Conservation (phyloP, 768 basidiomycete species). For the Mycena haematopus region DNA sequence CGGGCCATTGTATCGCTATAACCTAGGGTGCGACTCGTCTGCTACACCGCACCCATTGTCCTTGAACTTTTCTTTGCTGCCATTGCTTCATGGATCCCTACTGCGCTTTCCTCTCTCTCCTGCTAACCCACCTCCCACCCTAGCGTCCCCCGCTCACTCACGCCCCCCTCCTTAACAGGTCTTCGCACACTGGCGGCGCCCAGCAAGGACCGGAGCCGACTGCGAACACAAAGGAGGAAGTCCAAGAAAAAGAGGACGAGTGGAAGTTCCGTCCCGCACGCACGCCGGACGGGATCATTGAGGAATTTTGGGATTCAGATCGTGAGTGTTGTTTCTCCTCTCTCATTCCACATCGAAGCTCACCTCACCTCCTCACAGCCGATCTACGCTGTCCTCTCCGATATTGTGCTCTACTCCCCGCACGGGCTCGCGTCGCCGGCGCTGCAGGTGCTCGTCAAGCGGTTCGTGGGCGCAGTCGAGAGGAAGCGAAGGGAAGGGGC, state of each 20-base stretch:
- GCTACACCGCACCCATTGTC: too few relatives aligned
- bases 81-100: too few relatives aligned
- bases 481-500: constrained; percentile 47
- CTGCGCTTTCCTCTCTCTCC: too few relatives aligned
- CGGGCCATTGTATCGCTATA: too few relatives aligned
- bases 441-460: constrained; percentile 66
- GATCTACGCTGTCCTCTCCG: constrained; percentile 87
- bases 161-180: not conserved
- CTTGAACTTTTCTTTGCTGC: too few relatives aligned
- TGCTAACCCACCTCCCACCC: not conserved
- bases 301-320: constrained; percentile 91
- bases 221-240: not conserved
- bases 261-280: constrained; percentile 74
- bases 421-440: constrained; percentile 58
- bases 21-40: too few relatives aligned
- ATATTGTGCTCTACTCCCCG: constrained; percentile 88
- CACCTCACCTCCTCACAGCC: constrained; percentile 53
- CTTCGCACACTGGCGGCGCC: too few relatives aligned
- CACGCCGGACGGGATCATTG: constrained; percentile 83
- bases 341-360: constrained; percentile 5
- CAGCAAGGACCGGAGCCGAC: not conserved
- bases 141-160: constrained; percentile 8
- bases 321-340: constrained; percentile 53
- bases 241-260: constrained; percentile 34
- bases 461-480: constrained; percentile 69